Evolutionary conservation across 345 rosid species (phyloP).

Genomic region (Hypericum androsaemum): DNA sequence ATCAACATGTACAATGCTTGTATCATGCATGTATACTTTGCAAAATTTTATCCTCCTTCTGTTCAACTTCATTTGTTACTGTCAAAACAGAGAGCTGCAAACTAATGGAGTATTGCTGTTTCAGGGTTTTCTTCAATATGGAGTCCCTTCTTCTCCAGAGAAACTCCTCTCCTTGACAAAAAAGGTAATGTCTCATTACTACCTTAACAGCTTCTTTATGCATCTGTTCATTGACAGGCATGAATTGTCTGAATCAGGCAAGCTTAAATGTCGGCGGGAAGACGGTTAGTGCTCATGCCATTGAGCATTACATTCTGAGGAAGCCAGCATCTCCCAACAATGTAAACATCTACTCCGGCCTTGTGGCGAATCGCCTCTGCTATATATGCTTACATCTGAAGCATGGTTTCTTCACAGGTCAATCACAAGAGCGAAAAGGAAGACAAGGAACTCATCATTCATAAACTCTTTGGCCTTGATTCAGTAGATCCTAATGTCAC

Average conservation of each 20-base stretch:
- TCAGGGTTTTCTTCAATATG: conserved; percentile 83
- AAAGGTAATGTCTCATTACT: conserved; percentile 31
- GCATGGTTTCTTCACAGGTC: conserved; percentile 10
- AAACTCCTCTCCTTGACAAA: conserved; percentile 50
- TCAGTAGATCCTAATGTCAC: conserved; percentile 57
- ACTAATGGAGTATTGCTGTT: conserved; percentile 5
- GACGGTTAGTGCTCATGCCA: conserved; percentile 65
- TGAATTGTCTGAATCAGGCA: conserved; percentile 36
- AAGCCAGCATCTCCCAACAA: conserved; percentile 34
- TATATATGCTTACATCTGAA: neutral
- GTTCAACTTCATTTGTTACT: no score
- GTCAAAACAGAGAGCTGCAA: no score
- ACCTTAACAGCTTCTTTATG: neutral
- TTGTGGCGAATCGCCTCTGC: neutral
- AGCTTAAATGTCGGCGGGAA: conserved; percentile 76
- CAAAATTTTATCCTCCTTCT: neutral
- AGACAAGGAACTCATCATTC: conserved; percentile 47
- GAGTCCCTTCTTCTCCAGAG: conserved; percentile 72
- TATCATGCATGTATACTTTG: conserved; percentile 73
- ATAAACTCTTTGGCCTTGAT: conserved; percentile 55
- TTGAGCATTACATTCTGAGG: conserved; percentile 70
- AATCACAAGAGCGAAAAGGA: conserved; percentile 35
- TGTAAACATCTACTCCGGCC: neutral
- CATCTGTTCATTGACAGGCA: neutral
- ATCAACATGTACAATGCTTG: conserved; percentile 98